A percentile compares a stretch with the other conserved stretches of the same genome.
Evolutionary conservation across 495 filamentous ascomycete genomes (phyloP).

Genomic region (Cercophora scortea): DNA sequence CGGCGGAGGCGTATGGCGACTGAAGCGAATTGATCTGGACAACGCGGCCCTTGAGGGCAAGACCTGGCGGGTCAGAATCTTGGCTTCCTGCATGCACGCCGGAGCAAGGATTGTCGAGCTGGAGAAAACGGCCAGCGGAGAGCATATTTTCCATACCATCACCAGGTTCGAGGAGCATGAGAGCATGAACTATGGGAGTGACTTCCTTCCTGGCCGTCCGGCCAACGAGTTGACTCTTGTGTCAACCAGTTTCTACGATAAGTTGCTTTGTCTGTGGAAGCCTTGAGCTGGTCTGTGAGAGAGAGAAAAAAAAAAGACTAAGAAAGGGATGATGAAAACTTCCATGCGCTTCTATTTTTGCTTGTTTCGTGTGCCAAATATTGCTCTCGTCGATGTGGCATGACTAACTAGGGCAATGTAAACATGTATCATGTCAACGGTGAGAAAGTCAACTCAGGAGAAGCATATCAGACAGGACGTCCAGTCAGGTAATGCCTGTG

Average conservation of each 20-base stretch:
- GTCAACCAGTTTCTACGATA: conserved; percentile 89
- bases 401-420: no score
- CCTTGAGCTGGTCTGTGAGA: conserved; percentile 18
- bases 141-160: conserved; percentile 60
- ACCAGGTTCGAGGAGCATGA: conserved; percentile 76
- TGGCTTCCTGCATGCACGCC: conserved; percentile 93
- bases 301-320: not conserved
- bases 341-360: not conserved
- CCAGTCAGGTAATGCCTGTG: not conserved
- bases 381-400: no score
- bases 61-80: conserved; percentile 42
- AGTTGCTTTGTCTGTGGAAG: conserved; percentile 71
- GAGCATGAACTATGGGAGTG: conserved; percentile 94
- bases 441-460: no score
- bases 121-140: conserved; percentile 16
- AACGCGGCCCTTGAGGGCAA: conserved; percentile 1
- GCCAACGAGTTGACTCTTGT: conserved; percentile 41
- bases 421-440: no score
- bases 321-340: not conserved
- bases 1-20: conserved; percentile 85
- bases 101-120: conserved; percentile 60
- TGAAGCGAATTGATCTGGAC: conserved; percentile 49
- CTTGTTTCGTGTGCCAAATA: no score
- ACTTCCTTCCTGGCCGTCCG: conserved; percentile 46
- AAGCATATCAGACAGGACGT: no score